phyloP scores from a whole-genome alignment of 2,329 filamentous ascomycete genomes.

The Calycina herbarum region DNA sequence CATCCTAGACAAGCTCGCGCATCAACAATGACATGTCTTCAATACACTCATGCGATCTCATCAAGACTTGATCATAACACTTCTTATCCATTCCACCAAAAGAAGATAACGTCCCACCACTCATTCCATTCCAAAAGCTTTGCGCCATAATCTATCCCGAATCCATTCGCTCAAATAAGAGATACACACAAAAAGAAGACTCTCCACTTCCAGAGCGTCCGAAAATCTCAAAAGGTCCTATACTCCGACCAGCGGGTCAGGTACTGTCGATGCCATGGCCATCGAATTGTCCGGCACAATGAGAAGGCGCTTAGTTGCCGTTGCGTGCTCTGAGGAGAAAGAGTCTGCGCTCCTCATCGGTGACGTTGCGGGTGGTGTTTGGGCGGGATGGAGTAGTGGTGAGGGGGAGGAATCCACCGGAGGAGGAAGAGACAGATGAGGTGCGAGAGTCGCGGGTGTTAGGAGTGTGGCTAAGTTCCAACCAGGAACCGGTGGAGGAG shows the following conservation, averaged over 20 bases:
- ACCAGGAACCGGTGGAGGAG: conserved; percentile 9
- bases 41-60: conserved; percentile 1
- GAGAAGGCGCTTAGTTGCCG: conserved; percentile 9
- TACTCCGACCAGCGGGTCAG: not conserved
- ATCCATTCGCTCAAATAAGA: not conserved
- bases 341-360: conserved; percentile 13
- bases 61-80: not conserved
- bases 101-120: not conserved
- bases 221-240: not conserved
- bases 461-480: conserved; percentile 13
- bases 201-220: not conserved
- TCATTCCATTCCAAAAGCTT: not conserved
- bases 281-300: no score
- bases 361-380: conserved; percentile 10
- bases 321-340: conserved; percentile 16
- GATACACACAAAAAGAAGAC: not conserved
- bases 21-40: conserved; percentile 5
- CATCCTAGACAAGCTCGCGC: not conserved
- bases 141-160: not conserved
- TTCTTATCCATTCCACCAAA: not conserved
- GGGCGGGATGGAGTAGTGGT: conserved; percentile 1
- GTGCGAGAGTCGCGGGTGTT: conserved; percentile 3
- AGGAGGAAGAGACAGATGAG: conserved; percentile 5
- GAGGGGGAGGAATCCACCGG: conserved; percentile 9
- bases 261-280: not conserved